These are phyloP conservation scores for Erysimum cheiri DNA, from an alignment of 441 rosid species.

Conservation along the genomic window DNA sequence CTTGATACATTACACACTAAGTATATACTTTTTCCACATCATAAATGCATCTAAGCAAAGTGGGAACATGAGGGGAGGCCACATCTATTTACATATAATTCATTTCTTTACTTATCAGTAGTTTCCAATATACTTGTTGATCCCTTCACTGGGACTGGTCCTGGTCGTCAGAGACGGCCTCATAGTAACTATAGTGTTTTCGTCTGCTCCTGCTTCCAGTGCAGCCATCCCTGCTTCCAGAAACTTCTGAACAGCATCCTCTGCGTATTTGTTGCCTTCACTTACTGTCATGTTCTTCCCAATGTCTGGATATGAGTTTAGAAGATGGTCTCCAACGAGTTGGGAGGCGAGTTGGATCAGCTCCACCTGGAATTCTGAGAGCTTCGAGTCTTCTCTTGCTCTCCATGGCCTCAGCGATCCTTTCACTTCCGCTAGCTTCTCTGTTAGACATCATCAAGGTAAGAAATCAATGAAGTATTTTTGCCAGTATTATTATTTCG, in stretches of 20 bases:
- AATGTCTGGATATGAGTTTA: constrained; percentile 77
- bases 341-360: constrained; percentile 94
- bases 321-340: constrained; percentile 82
- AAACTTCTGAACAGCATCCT: constrained; percentile 86
- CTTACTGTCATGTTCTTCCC: constrained; percentile 86
- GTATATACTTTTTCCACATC: constrained; percentile 28
- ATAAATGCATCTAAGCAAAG: constrained; percentile 22
- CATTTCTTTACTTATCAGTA: constrained; percentile 34
- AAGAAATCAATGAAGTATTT: constrained; percentile 8
- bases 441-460: constrained; percentile 45
- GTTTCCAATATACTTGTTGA: constrained; percentile 38
- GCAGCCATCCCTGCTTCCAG: constrained; percentile 92
- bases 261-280: constrained; percentile 80
- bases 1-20: constrained; percentile 20
- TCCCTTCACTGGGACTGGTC: constrained; percentile 42
- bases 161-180: constrained; percentile 88
- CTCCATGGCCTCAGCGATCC: constrained; percentile 69
- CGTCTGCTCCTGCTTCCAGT: constrained; percentile 88
- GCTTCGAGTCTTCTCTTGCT: constrained; percentile 70
- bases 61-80: constrained; percentile 21
- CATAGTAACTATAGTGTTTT: constrained; percentile 84
- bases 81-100: constrained; percentile 31
- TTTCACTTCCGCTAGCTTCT: constrained; percentile 71
- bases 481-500: background rate
- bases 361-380: constrained; percentile 91